These are phyloP conservation scores for Boletus holoroseus DNA, from an alignment of 1,284 basidiomycete species.

Conservation along the genomic window DNA sequence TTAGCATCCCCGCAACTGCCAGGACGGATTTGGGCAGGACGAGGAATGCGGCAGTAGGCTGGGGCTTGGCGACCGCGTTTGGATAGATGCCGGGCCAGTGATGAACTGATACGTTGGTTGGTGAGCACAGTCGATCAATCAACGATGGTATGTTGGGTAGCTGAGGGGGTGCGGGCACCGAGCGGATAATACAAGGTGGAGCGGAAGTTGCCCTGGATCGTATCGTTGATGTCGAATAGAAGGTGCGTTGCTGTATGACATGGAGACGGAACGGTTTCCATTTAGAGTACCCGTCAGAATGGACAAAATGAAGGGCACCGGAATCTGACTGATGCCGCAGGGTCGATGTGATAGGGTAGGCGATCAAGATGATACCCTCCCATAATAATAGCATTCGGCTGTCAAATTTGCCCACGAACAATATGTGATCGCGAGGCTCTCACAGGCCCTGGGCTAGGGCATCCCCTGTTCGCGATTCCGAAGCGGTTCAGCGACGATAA, in stretches of 20 bases:
- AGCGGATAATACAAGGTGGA: not conserved
- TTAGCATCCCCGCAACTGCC: conserved; percentile 21
- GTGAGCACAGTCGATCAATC: conserved; percentile 17
- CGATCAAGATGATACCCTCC: conserved; percentile 34
- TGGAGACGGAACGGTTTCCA: conserved; percentile 24
- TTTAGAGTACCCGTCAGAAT: conserved; percentile 15
- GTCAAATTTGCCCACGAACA: conserved; percentile 9
- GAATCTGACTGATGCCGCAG: conserved; percentile 34
- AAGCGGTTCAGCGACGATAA: conserved; percentile 12
- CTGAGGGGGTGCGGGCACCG: too few species aligned
- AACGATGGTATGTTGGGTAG: not conserved
- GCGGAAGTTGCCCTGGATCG: conserved; percentile 12
- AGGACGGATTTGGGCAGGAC: conserved; percentile 17
- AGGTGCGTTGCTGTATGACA: conserved; percentile 23
- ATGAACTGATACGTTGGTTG: conserved; percentile 9
- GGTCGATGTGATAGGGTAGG: conserved; percentile 37
- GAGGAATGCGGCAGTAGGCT: conserved; percentile 24
- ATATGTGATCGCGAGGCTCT: conserved; percentile 19
- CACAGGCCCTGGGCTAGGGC: conserved; percentile 24
- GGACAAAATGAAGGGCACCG: conserved; percentile 29
- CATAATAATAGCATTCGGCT: conserved; percentile 22
- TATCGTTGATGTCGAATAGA: conserved; percentile 19
- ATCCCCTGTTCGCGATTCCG: conserved; percentile 16
- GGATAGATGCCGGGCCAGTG: conserved; percentile 9
- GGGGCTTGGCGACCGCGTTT: conserved; percentile 26